Conservation (phyloP, 208 protist genomes). For the Acanthamoeba healyi region DNA sequence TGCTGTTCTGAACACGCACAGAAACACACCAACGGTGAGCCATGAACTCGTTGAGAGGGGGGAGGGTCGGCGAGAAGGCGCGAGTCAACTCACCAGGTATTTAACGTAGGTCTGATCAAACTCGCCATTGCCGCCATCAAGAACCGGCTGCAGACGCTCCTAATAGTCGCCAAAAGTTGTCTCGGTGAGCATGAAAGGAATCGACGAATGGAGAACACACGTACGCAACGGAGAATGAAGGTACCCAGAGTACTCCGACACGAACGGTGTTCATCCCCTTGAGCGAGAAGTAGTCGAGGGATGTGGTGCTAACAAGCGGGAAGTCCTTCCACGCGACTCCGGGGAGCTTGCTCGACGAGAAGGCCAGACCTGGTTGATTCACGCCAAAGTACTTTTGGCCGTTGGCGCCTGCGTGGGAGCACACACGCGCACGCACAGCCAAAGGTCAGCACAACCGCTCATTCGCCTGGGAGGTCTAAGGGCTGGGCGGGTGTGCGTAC, state of each 20-base stretch:
- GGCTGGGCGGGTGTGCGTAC: too few species aligned
- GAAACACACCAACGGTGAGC: too few species aligned
- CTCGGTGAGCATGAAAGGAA: too few species aligned
- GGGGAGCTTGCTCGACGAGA: neutral
- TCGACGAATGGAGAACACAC: too few species aligned
- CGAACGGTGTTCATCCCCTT: conserved; percentile 3
- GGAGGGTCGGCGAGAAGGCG: too few species aligned
- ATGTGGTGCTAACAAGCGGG: neutral
- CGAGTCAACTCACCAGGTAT: neutral
- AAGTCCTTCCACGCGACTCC: neutral
- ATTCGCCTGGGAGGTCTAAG: too few species aligned
- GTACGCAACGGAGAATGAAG: neutral
- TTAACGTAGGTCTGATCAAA: neutral
- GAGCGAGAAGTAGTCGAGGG: neutral
- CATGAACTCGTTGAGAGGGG: neutral
- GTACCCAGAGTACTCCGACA: neutral
- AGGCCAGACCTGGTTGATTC: neutral
- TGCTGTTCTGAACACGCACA: neutral
- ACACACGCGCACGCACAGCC: too few species aligned
- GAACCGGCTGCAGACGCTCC: neutral
- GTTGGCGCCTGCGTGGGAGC: too few species aligned
- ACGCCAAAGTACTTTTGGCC: conserved; percentile 21
- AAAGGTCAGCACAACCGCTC: too few species aligned
- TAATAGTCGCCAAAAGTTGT: neutral
- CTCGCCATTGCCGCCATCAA: neutral